Conservation (phyloP, 2,329 filamentous ascomycete species). For the Epichloe baconii region DNA sequence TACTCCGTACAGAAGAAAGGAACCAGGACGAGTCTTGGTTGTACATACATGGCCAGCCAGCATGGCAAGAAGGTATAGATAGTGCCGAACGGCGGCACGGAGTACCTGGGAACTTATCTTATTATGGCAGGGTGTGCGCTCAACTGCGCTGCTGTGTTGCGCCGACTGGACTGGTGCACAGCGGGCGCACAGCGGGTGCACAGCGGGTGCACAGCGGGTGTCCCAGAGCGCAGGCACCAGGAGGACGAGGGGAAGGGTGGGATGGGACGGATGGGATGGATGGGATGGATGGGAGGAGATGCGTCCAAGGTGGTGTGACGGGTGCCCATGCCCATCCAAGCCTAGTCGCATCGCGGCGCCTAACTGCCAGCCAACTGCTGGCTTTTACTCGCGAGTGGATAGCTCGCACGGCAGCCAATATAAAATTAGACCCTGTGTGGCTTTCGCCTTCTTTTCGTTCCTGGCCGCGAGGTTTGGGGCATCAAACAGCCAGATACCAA, state of each 20-base stretch:
- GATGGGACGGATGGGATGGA: too few species aligned
- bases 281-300: background rate
- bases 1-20: too few species aligned
- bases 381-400: background rate
- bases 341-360: slow-evolving; percentile 4
- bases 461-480: background rate
- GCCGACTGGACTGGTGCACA: too few species aligned
- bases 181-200: too few species aligned
- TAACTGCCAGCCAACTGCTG: background rate
- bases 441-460: background rate
- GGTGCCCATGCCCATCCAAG: background rate
- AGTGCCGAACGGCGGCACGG: too few species aligned
- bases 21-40: background rate
- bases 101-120: background rate
- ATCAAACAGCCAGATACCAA: background rate
- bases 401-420: background rate
- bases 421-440: background rate
- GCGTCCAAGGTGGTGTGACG: slow-evolving; percentile 3
- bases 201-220: too few species aligned
- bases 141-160: too few species aligned
- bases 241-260: too few species aligned
- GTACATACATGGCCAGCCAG: too few species aligned
- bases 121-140: background rate
- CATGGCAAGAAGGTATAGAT: too few species aligned
- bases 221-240: too few species aligned